A percentile compares a stretch with the other conserved stretches of the same genome.
Conservation (phyloP, 2,329 filamentous ascomycete genomes). For the Arachnopeziza araneosa region DNA sequence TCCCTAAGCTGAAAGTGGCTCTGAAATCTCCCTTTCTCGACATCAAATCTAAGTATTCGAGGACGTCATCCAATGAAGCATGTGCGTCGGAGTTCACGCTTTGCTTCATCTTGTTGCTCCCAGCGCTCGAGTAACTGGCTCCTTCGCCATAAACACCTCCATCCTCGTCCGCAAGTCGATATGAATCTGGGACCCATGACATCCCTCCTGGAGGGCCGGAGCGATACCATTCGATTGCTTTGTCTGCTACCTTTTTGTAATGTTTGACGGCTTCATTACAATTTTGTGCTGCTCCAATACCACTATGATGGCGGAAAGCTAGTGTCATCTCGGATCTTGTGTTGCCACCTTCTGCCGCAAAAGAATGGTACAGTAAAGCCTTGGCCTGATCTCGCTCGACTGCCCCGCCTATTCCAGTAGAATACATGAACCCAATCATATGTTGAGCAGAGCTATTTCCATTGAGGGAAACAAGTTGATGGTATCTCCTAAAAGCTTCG, state of each 20-base stretch:
- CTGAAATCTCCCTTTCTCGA: conserved; percentile 69
- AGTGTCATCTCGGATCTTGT: conserved; percentile 89
- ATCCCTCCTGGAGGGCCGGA: conserved; percentile 88
- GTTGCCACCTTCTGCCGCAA: conserved; percentile 80
- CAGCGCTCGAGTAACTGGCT: conserved; percentile 83
- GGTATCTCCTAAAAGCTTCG: conserved; percentile 75
- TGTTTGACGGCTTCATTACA: conserved; percentile 82
- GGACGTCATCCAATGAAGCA: conserved; percentile 83
- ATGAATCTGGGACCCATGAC: conserved; percentile 69
- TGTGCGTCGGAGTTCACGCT: conserved; percentile 73
- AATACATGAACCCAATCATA: conserved; percentile 94
- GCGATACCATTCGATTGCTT: conserved; percentile 80
- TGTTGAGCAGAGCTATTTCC: conserved; percentile 92
- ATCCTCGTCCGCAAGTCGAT: conserved; percentile 80
- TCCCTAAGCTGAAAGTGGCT: conserved; percentile 63
- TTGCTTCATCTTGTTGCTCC: conserved; percentile 70
- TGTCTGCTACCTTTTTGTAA: conserved; percentile 91
- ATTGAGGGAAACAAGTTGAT: conserved; percentile 65
- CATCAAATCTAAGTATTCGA: conserved; percentile 78
- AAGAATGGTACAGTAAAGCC: conserved; percentile 88
- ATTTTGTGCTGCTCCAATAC: conserved; percentile 78
- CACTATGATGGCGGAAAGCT: conserved; percentile 77
- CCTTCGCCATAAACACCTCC: conserved; percentile 95
- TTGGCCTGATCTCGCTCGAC: conserved; percentile 85
- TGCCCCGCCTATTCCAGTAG: conserved; percentile 78